Base-by-base conservation (phyloP, 495 filamentous ascomycete species). In the Penicillium lagena region DNA sequence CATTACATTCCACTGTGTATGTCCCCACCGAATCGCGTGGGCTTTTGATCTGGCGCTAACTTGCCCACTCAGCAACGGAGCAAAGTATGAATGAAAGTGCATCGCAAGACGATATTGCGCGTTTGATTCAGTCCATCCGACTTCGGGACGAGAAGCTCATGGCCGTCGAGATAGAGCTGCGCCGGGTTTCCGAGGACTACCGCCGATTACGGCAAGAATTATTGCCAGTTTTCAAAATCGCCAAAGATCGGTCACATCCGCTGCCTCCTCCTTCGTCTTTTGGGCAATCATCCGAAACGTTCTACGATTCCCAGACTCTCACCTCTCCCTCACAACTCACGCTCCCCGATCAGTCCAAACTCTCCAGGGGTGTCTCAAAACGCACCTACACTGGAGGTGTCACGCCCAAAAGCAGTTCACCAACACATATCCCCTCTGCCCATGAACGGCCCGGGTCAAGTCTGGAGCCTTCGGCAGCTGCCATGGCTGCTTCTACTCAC, bases 1-100 rank as follows among this genome's bases (percentile, higher is more conserved):
- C 86, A 97, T 58, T 98, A 96, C 64, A 82, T 96, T 39, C 94
- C 93, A 32, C 76, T 90, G 28, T 90, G 90, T 96, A 82, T 50
- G 87, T 75, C 42, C 34, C 37, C 17, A 17, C 29, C 14, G 29
- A 34, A 15, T 4, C 17, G 11, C 32, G 14, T 28, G n/a, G 22
- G 2, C 22, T 22, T 45, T 14, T 36, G 17, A 17, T 47, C 40
- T 51, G 40, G 46, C 47, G 56, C 59, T 60, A 42, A 58, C 42
- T 12, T 32, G 28, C 27, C 37, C 22, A 33, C 42, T 45, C 56
- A 91, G 91, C 93, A 43, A 93, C 89, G 64, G 93, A 96, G 55
- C 86, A 86, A 50, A 86, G 87, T 56, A 81, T 83, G 40, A 89
- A 93, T 55, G 82, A 88, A 40, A 84, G 81, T 37, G 90, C 93